A percentile compares a stretch with the other conserved stretches of the same genome.
Evolutionary conservation across 306 rosid species (phyloP).

Genomic region (Quercus glauca): DNA sequence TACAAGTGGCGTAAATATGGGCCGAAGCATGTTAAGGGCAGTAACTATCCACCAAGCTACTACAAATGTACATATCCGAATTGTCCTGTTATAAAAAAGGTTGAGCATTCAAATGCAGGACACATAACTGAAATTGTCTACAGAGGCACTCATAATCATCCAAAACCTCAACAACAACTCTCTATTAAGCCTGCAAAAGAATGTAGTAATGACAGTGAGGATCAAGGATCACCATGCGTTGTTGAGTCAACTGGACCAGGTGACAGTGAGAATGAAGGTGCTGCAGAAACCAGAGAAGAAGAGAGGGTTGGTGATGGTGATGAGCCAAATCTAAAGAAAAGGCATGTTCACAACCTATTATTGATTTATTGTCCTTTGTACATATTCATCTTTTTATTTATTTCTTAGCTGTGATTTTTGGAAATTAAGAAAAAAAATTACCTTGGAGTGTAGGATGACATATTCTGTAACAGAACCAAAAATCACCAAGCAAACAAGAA

Average conservation of each 20-base stretch:
- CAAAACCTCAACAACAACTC: slow-evolving; percentile 42
- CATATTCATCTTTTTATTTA: background rate
- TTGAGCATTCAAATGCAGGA: slow-evolving; percentile 80
- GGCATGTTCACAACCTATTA: slow-evolving; percentile 43
- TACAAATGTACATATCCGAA: slow-evolving; percentile 78
- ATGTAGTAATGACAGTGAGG: slow-evolving; percentile 1
- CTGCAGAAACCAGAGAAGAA: too few species aligned
- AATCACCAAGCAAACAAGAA: slow-evolving; percentile 88
- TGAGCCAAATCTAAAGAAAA: slow-evolving; percentile 83
- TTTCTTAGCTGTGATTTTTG: slow-evolving; percentile 13
- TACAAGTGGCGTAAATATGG: slow-evolving; percentile 97
- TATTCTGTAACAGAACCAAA: slow-evolving; percentile 81
- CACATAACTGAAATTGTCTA: slow-evolving; percentile 85
- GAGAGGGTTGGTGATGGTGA: slow-evolving; percentile 17
- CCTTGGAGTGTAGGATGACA: slow-evolving; percentile 59
- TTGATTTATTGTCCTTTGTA: too few species aligned
- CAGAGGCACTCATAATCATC: slow-evolving; percentile 90
- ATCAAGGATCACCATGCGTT: too few species aligned
- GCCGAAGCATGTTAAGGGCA: slow-evolving; percentile 97
- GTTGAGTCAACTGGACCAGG: slow-evolving; percentile 35
- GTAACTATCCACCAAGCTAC: slow-evolving; percentile 87
- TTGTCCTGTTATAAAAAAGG: slow-evolving; percentile 89
- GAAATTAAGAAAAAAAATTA: background rate
- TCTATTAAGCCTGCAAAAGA: slow-evolving; percentile 66
- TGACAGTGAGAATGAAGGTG: slow-evolving; percentile 61